These are phyloP conservation scores for Suillus plorans DNA, from an alignment of 768 basidiomycete genomes.

Conservation along the genomic window DNA sequence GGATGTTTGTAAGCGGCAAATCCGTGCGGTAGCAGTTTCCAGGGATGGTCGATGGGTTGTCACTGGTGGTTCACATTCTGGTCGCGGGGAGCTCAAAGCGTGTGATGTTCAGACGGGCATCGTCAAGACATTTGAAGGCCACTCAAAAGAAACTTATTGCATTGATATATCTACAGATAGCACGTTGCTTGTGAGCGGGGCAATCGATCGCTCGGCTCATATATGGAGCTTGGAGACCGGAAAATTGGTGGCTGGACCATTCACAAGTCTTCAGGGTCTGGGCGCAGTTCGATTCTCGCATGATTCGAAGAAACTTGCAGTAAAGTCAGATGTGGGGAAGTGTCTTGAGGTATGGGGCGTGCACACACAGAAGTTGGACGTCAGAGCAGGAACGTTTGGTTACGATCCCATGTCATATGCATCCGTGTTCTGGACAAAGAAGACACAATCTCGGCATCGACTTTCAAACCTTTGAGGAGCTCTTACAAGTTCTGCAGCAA, in stretches of 20 bases:
- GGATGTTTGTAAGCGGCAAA: not conserved
- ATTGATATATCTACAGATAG: not conserved
- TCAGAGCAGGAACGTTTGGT: not conserved
- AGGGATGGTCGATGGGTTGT: not conserved
- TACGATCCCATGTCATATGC: not conserved
- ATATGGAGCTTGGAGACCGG: not conserved
- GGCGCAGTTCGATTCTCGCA: not conserved
- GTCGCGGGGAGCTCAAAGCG: not conserved
- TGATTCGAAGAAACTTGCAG: not conserved
- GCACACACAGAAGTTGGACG: not conserved
- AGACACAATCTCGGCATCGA: slow-evolving; percentile 18
- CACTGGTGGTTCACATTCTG: not conserved
- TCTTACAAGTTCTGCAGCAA: slow-evolving; percentile 10
- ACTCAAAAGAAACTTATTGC: not conserved
- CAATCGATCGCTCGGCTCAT: not conserved
- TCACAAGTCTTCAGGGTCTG: not conserved
- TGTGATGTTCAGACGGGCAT: not conserved
- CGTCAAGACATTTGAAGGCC: not conserved
- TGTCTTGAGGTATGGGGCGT: not conserved
- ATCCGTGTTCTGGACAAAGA: not conserved
- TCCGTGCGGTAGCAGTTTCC: not conserved
- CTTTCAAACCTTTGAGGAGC: slow-evolving; percentile 20
- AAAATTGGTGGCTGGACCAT: not conserved
- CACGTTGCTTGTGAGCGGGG: not conserved
- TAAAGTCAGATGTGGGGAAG: not conserved